Evolutionary conservation across 768 basidiomycete species (phyloP).

Genomic region (Boletus coccyginus): DNA sequence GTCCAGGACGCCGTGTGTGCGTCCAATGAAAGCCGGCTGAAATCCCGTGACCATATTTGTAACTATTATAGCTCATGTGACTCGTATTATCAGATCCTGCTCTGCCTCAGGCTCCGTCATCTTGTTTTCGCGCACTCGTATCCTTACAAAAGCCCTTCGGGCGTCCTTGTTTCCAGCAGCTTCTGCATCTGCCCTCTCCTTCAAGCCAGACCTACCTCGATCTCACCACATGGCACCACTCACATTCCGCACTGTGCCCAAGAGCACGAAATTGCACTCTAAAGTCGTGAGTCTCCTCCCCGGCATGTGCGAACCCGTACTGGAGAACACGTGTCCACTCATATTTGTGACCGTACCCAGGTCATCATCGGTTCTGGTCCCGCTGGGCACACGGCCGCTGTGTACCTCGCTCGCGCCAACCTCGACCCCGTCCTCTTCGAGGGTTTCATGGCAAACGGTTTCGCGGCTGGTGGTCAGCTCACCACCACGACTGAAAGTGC

Average conservation of each 20-base stretch:
- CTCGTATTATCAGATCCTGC: neutral
- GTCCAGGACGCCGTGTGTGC: too few relatives aligned
- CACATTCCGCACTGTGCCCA: conserved; percentile 35
- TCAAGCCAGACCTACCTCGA: conserved; percentile 15
- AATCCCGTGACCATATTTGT: neutral
- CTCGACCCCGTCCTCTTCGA: conserved; percentile 93
- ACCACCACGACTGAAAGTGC: conserved; percentile 95
- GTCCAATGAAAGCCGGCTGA: too few relatives aligned
- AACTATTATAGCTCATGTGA: neutral
- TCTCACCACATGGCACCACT: conserved; percentile 47
- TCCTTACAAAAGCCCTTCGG: conserved; percentile 30
- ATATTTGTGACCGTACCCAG: conserved; percentile 34
- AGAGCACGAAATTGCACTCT: conserved; percentile 75
- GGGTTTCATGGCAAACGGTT: conserved; percentile 98
- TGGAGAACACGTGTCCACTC: neutral
- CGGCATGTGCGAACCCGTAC: neutral
- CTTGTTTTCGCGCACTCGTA: conserved; percentile 30
- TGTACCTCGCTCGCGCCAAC: conserved; percentile 97
- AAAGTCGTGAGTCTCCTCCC: conserved; percentile 53
- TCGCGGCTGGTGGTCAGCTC: conserved; percentile 95
- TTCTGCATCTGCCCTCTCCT: conserved; percentile 12
- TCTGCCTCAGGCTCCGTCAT: neutral
- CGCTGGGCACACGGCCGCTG: conserved; percentile 94
- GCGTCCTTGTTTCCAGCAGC: conserved; percentile 27
- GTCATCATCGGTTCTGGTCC: conserved; percentile 94